phyloP scores from a whole-genome alignment of 495 filamentous ascomycete genomes.

The Jackrogersella multiformis region DNA sequence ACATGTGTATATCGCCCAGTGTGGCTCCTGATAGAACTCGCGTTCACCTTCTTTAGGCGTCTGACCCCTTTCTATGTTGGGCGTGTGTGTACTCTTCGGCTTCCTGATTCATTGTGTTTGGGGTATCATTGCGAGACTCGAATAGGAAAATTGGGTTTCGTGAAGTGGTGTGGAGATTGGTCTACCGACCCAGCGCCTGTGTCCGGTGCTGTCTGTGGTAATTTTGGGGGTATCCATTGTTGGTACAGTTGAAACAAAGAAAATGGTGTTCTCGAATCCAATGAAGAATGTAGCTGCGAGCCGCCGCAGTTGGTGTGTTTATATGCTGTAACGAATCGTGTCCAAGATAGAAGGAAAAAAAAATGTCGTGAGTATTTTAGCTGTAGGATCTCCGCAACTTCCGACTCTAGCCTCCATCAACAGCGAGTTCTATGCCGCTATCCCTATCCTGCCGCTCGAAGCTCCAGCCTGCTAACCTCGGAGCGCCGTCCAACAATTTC shows the following conservation, averaged over 20 bases:
- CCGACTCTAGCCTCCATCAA: constrained; percentile 46
- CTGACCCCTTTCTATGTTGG: constrained; percentile 31
- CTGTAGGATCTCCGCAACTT: constrained; percentile 5
- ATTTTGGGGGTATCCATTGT: constrained; percentile 34
- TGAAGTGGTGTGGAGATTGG: constrained; percentile 40
- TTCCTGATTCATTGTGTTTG: constrained; percentile 34
- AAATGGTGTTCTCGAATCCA: constrained; percentile 15
- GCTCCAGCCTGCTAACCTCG: constrained; percentile 41
- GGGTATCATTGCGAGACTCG: constrained; percentile 46
- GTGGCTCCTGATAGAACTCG: constrained; percentile 22
- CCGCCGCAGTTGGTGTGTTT: constrained; percentile 33
- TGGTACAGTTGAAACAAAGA: constrained; percentile 39
- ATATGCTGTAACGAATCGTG: constrained; percentile 39
- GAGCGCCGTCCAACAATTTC: constrained; percentile 23
- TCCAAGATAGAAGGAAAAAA: constrained; percentile 33
- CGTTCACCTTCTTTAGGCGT: constrained; percentile 38
- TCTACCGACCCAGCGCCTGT: constrained; percentile 33
- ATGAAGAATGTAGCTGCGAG: constrained; percentile 24
- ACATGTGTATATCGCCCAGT: constrained; percentile 13
- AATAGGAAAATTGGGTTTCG: constrained; percentile 31
- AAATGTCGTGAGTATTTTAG: constrained; percentile 26
- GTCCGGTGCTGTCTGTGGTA: constrained; percentile 24
- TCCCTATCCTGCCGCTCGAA: constrained; percentile 60
- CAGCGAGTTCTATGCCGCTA: constrained; percentile 60
- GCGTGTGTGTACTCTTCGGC: constrained; percentile 18